Evolutionary conservation across 495 filamentous ascomycete genomes (phyloP).

Genomic region (Penicillium nucicola): DNA sequence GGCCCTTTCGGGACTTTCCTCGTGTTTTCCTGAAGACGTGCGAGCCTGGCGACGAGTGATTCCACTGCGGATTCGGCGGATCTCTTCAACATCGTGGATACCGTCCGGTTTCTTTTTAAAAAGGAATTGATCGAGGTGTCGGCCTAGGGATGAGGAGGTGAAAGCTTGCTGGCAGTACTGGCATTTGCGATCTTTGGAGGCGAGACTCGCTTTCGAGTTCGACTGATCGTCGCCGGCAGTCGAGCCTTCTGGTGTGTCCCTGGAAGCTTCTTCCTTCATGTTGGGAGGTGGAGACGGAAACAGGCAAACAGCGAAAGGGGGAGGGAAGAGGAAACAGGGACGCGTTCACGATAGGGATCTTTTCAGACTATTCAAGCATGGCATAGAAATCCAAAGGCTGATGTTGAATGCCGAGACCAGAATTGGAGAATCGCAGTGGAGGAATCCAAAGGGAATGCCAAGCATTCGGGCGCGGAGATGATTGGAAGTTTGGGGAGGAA

Average conservation of each 20-base stretch:
- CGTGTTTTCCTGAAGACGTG: conserved; percentile 55
- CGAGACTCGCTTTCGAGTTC: conserved; percentile 34
- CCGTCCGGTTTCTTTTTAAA: conserved; percentile 87
- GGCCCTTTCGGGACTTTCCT: conserved; percentile 38
- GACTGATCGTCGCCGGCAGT: conserved; percentile 37
- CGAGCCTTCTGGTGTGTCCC: conserved; percentile 50
- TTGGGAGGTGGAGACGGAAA: neutral
- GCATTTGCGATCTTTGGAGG: conserved; percentile 75
- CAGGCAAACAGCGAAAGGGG: too few relatives aligned
- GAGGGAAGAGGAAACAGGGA: neutral
- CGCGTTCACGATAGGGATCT: neutral
- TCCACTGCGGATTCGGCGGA: conserved; percentile 70
- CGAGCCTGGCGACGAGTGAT: conserved; percentile 81
- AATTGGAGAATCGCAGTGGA: neutral
- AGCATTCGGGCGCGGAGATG: conserved; percentile 7
- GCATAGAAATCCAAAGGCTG: neutral
- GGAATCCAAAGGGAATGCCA: conserved; percentile 1
- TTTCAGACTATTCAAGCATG: neutral
- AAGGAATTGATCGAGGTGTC: conserved; percentile 87
- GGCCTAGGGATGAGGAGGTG: conserved; percentile 88
- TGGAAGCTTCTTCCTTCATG: conserved; percentile 25
- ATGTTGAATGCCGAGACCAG: too few relatives aligned
- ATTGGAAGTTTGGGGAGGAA: neutral
- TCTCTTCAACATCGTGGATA: conserved; percentile 82
- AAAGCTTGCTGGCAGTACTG: conserved; percentile 82